Evolutionary conservation across 176 grass and related monocot genomes (phyloP).

Genomic region (Cenchrus americanus): DNA sequence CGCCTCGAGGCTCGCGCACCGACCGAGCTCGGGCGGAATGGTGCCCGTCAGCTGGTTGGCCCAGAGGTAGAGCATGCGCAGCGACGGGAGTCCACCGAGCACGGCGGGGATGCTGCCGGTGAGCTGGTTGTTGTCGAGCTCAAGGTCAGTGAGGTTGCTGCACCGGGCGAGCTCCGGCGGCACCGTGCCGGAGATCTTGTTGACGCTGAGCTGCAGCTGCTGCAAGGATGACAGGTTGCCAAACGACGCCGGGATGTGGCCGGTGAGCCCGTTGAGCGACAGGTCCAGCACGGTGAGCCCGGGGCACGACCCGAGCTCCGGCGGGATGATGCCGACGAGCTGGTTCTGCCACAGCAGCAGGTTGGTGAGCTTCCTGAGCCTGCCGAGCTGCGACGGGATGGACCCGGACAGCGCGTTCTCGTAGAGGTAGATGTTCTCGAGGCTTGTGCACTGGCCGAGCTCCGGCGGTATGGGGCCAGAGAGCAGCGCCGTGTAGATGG

Average conservation of each 20-base stretch:
- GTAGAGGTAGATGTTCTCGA: conserved; percentile 85
- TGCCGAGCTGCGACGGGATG: conserved; percentile 73
- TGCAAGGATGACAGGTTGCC: conserved; percentile 55
- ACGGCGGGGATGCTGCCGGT: conserved; percentile 57
- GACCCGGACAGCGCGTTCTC: conserved; percentile 73
- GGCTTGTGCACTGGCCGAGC: conserved; percentile 52
- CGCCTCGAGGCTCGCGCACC: conserved; percentile 65
- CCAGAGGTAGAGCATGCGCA: conserved; percentile 80
- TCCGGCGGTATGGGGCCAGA: conserved; percentile 72
- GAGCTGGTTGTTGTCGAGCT: conserved; percentile 86
- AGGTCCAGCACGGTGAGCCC: conserved; percentile 67
- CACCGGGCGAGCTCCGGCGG: conserved; percentile 67
- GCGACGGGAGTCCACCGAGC: conserved; percentile 46
- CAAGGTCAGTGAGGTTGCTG: conserved; percentile 76
- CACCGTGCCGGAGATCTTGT: conserved; percentile 70
- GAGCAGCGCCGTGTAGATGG: conserved; percentile 76
- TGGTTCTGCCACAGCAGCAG: conserved; percentile 84
- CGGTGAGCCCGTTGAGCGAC: conserved; percentile 71
- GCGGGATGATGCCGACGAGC: conserved; percentile 75
- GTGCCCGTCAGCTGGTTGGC: conserved; percentile 67
- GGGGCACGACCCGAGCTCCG: conserved; percentile 59
- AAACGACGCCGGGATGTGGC: conserved; percentile 68
- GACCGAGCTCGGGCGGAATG: conserved; percentile 69
- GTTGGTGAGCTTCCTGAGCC: conserved; percentile 60
- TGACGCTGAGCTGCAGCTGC: conserved; percentile 77